Base-by-base conservation (phyloP, 106 monocot species). In the Phalaenopsis aphrodite region DNA sequence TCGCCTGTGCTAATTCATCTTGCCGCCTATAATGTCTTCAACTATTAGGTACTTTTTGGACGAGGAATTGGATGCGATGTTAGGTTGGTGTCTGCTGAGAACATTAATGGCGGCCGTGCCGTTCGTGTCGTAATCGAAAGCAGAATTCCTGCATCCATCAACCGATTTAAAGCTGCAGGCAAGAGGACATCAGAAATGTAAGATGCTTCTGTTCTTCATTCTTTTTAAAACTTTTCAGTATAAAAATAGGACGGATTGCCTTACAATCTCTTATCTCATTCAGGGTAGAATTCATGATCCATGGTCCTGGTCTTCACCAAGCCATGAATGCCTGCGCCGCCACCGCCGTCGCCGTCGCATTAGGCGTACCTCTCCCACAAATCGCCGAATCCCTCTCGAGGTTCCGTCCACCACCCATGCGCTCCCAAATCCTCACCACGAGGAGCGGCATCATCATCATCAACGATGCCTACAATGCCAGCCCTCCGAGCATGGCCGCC, bases 401-500 rank as follows among this genome's bases (percentile, higher is more conserved):
- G 58, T 86, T 86, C 69, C 82, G 72, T 3, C 86, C 86, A 30
- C 75, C 79, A 12, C 48, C n/a, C 12, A 86, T 86, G 86, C 76
- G 86, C 30, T 86, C 82, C 8, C 74, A 86, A 30, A 65, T 86
- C 42, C 21, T 67, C 21, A 36, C 77, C 75, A 76, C 79, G 5
- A 5, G 39, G 39, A 76, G 82, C 61, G 82, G 79, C 45, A 77
- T 86, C 41, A 79, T 19, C 56, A 76, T 86, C 78, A 79, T 86
- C 19, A 82, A 83, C 65, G 86, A 86, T 41, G 67, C 79, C 19
- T 82, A 86, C 79, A 86, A 86, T 71, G 86, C 86, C 36, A 86
- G 75, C 77, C 46, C 67, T 9, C 19, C 30, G 8, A 86, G 86
- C 79, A 86, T 82, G 86, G 30, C n/a, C 0, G 75, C 86, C 4